Percentiles rank a stretch among this genome's conserved stretches.
Evolutionary conservation across 495 filamentous ascomycete species (phyloP).

Genomic region (Hypoxylon cercidicola): DNA sequence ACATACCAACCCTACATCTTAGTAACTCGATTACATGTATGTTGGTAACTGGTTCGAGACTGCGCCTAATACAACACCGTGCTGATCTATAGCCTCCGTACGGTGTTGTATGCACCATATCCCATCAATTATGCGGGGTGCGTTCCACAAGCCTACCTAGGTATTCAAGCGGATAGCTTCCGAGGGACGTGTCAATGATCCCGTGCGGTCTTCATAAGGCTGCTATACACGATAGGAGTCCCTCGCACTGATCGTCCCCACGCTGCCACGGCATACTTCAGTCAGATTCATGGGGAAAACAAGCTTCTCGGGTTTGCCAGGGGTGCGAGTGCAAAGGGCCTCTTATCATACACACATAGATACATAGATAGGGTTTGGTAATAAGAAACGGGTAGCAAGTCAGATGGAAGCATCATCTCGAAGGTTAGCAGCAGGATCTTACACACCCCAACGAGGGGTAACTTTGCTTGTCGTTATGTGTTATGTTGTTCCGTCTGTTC

Average conservation of each 20-base stretch:
- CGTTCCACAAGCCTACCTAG: conserved; percentile 18
- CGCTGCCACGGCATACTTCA: conserved; percentile 15
- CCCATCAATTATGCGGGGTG: conserved; percentile 39
- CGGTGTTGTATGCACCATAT: conserved; percentile 32
- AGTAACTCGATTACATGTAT: conserved; percentile 24
- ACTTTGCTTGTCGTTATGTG: conserved; percentile 16
- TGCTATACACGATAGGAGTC: conserved; percentile 16
- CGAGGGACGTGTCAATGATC: conserved; percentile 36
- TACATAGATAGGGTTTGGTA: conserved; percentile 7
- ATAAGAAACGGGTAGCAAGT: conserved; percentile 9
- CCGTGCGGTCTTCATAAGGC: conserved; percentile 21
- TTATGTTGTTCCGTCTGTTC: neutral
- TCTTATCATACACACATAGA: conserved; percentile 17
- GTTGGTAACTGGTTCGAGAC: conserved; percentile 8
- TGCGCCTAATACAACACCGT: conserved; percentile 30
- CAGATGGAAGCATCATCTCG: conserved; percentile 20
- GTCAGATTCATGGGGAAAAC: conserved; percentile 24
- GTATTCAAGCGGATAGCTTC: conserved; percentile 34
- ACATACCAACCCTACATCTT: conserved; percentile 26
- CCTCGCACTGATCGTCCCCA: conserved; percentile 11
- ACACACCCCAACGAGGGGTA: conserved; percentile 33
- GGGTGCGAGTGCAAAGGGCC: conserved; percentile 1
- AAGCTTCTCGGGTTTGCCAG: conserved; percentile 16
- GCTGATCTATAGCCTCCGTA: conserved; percentile 10
- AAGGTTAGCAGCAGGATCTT: conserved; percentile 22